Evolutionary conservation across 352 stramenopile genomes (phyloP), one percentile per base, ranked within the genome.

Genomic region (Lagenidium giganteum): DNA sequence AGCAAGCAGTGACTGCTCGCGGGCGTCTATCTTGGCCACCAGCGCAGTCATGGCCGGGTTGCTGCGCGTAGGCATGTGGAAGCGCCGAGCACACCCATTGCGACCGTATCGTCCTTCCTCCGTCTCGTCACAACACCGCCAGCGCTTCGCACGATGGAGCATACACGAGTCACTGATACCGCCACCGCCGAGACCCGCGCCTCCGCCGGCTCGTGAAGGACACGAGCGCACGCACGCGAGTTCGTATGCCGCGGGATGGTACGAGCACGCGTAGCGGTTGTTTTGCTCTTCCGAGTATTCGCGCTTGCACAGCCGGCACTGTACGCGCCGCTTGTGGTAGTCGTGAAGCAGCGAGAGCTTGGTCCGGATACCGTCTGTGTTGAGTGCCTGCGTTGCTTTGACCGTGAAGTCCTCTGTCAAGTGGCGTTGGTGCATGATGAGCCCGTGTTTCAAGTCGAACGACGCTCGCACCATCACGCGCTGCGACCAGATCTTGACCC

Each of bases 271-370:
- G 28, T 66, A 84, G 3, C 65, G 57, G 26, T 71, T 76, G 46
- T 91, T 91, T 29, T 88, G 76, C 16, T 73, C 67, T 32, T 91
- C 76, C 1, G 79, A 78, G 57, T 89, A 91, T 34, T 73, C 64
- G 12, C 49, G 44, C 23, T 70, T 62, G 46, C 79, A 91, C 8
- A 91, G 47, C 4, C 76, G 66, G 36, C 79, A 91, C 22, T 65
- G 50, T 3, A 83, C 12, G n/a, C 51, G 41, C 4, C 69, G 61
- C 35, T 71, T 66, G 18, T 91, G 79, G 22, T 87, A 63, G 24
- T 77, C 53, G 35, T 85, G 76, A 26, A 91, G 42, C 2, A 79
- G 53, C 3, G 76, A 71, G 3, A 85, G 49, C 35, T 56, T 73
- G 8, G 67, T 74, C 1, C 24, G 35, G 34, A 54, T 52, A 1